A percentile compares a stretch with the other conserved stretches of the same genome.
Conservation (phyloP, 495 filamentous ascomycete genomes). For the Neurospora sp. region DNA sequence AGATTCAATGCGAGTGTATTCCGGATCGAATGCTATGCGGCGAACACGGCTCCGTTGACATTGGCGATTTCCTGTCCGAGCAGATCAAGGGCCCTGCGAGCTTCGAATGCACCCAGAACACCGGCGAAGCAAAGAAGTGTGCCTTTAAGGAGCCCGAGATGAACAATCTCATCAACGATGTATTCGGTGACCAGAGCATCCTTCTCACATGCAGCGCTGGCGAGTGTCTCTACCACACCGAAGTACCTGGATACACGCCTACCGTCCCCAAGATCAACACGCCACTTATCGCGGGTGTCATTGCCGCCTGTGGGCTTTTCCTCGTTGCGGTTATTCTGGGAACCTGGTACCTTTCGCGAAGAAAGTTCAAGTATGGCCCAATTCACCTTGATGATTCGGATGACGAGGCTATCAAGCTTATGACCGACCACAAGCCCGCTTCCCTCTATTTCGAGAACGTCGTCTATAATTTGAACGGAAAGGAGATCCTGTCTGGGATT, state of each 20-base stretch:
- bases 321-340: constrained; percentile 72
- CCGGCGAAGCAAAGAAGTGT: constrained; percentile 52
- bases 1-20: constrained; percentile 79
- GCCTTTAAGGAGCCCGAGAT: constrained; percentile 83
- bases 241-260: constrained; percentile 81
- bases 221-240: constrained; percentile 85
- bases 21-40: constrained; percentile 90
- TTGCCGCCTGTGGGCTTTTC: constrained; percentile 79
- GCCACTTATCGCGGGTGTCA: constrained; percentile 87
- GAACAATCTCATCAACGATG: constrained; percentile 73
- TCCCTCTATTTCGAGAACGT: constrained; percentile 84
- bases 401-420: constrained; percentile 74
- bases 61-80: constrained; percentile 74
- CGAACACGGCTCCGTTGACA: constrained; percentile 80
- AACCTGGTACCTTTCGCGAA: constrained; percentile 82
- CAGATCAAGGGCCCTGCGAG: constrained; percentile 76
- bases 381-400: constrained; percentile 83
- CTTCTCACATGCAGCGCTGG: constrained; percentile 71
- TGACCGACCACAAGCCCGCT: constrained; percentile 84
- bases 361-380: constrained; percentile 58
- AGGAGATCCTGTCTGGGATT: constrained; percentile 71
- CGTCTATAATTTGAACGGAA: constrained; percentile 76
- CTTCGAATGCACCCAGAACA: constrained; percentile 60
- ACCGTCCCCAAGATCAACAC: constrained; percentile 95
- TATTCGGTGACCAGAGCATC: constrained; percentile 90